Base-by-base conservation (phyloP, 805 yeast genomes). In the Zygosaccharomyces siamensis region DNA sequence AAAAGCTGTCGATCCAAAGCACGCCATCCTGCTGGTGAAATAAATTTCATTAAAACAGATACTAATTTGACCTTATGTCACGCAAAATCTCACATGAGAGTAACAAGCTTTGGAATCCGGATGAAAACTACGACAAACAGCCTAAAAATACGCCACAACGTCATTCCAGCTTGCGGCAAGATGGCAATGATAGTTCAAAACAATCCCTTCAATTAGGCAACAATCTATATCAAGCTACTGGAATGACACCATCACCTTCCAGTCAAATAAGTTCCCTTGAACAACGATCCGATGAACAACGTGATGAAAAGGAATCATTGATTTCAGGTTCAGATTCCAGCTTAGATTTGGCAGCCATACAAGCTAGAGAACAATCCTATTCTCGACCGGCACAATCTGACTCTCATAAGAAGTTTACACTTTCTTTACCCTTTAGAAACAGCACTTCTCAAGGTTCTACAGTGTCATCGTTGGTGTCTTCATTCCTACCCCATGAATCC, bases 361-460 rank as follows among this genome's bases (percentile, higher is more conserved):
- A 47, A 24, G 54, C 48, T 28, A 46, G 47, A 40, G 7, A 41
- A 32, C 36, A 50, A 49, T 23, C 46, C 43, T 18, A 30, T 7
- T 21, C 32, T 14, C 7, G 16, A 23, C 6, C 23, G 7, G 6
- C 41, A 39, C 21, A 26, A 32, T 14, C 39, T 41, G 21, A 43
- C 4, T 39, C 55, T 3, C 68, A 67, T 44, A 66, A 67, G 55
- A 60, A 69, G 36, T 69, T 71, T 54, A 57, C 73, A 4, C 67
- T 71, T 51, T 54, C 66, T 6, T 54, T 72, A n/a, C 75, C 76
- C 0, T 64, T 70, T 43, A 73, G 74, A 21, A 69, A 68, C 1
- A 63, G 60, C 8, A 35, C 60, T 61, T 43, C 53, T 4, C 41
- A 61, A 21, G 52, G 63, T 24, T 32, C 51, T 3, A 33, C 52